Conservation (phyloP, 208 protist genomes). For the Phytomonas sp. region DNA sequence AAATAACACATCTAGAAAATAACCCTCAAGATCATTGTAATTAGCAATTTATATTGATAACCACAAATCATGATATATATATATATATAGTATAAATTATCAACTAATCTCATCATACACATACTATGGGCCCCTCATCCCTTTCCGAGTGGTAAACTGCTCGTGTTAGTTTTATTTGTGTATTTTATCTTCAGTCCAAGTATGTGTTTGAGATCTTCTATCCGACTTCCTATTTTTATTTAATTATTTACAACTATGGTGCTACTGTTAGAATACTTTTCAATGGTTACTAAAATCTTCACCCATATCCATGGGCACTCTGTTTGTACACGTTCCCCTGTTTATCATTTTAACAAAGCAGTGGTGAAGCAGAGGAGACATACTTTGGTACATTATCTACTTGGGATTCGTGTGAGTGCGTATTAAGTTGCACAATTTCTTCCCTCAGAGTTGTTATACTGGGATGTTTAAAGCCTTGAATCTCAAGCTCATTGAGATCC, state of each 20-base stretch:
- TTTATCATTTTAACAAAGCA: not conserved
- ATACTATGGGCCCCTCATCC: not conserved
- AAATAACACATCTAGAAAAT: not conserved
- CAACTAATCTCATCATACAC: not conserved
- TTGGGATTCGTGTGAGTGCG: not conserved
- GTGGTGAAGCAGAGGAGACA: not conserved
- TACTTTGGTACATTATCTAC: not conserved
- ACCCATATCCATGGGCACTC: not conserved
- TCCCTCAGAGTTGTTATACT: not conserved
- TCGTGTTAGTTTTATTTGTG: not conserved
- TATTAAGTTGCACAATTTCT: not conserved
- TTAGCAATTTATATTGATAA: not conserved
- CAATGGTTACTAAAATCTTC: not conserved
- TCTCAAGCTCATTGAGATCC: slow-evolving; percentile 24
- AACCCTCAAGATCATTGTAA: not conserved
- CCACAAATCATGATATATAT: not conserved
- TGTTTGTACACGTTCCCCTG: not conserved
- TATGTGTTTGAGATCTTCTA: not conserved
- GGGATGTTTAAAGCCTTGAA: not conserved
- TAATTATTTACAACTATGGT: not conserved
- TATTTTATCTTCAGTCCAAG: not conserved
- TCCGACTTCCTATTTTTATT: not conserved
- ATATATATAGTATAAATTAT: not conserved
- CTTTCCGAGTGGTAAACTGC: not conserved
- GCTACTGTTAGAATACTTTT: not conserved